These are phyloP conservation scores for Syzygium syzygioides DNA, from an alignment of 441 rosid genomes.

Conservation along the genomic window DNA sequence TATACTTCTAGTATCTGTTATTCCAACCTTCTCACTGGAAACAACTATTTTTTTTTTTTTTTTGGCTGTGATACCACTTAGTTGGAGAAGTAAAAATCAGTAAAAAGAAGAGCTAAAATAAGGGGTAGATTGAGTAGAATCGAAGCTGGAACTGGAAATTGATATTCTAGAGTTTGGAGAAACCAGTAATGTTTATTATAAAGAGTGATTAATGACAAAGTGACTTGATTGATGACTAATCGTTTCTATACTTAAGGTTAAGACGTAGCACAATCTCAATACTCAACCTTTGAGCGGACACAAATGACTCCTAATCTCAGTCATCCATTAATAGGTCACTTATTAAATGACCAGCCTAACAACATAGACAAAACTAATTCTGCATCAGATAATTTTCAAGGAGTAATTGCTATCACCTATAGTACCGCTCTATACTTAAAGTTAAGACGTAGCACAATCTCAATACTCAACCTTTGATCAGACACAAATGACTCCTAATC, in stretches of 20 bases:
- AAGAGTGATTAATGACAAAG: neutral
- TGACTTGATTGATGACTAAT: neutral
- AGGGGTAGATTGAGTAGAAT: neutral
- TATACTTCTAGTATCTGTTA: too few relatives aligned
- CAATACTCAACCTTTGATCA: neutral
- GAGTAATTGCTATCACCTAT: neutral
- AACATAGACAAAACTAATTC: neutral
- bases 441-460: neutral
- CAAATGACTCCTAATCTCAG: neutral
- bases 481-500: neutral
- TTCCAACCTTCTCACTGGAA: too few relatives aligned
- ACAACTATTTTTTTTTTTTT: neutral
- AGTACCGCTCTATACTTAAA: neutral
- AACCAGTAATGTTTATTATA: neutral
- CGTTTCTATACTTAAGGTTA: neutral
- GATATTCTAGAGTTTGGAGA: neutral
- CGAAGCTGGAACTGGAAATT: neutral
- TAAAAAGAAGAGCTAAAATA: neutral
- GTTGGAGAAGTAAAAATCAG: neutral
- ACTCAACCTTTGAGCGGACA: neutral
- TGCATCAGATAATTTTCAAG: neutral
- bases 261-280: neutral
- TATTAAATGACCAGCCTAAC: neutral
- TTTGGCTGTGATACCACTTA: neutral
- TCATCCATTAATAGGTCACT: neutral